Evolutionary conservation across 2,329 filamentous ascomycete species (phyloP).

Genomic region (Passalora sequoiae): DNA sequence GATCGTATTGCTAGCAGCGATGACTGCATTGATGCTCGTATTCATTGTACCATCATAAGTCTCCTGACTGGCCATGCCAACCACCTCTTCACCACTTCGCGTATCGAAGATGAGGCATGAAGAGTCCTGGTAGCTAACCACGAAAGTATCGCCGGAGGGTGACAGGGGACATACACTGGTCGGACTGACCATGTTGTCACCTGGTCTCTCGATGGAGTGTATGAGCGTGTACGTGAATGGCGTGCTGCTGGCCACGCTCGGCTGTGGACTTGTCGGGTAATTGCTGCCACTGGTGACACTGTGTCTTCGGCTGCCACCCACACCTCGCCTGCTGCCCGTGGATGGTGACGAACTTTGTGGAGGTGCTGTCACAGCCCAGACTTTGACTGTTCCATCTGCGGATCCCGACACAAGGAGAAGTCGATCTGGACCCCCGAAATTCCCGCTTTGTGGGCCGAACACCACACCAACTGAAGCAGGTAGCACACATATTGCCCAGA

Average conservation of each 20-base stretch:
- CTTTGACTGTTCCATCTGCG: slow-evolving; percentile 82
- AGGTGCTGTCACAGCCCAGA: slow-evolving; percentile 91
- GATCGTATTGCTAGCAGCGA: slow-evolving; percentile 70
- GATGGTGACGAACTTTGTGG: slow-evolving; percentile 80
- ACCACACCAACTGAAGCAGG: slow-evolving; percentile 75
- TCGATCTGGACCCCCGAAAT: slow-evolving; percentile 75
- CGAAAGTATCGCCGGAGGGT: slow-evolving; percentile 75
- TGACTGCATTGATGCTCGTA: slow-evolving; percentile 82
- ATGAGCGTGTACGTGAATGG: slow-evolving; percentile 85
- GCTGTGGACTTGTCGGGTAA: slow-evolving; percentile 84
- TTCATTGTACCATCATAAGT: slow-evolving; percentile 85
- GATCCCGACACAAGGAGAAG: slow-evolving; percentile 87
- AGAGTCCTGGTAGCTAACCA: slow-evolving; percentile 87
- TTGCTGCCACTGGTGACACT: slow-evolving; percentile 92
- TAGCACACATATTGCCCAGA: slow-evolving; percentile 91
- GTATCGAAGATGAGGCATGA: slow-evolving; percentile 90
- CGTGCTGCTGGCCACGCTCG: slow-evolving; percentile 75
- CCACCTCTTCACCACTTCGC: slow-evolving; percentile 81
- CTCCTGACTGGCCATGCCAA: slow-evolving; percentile 86
- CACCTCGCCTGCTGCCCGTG: slow-evolving; percentile 62
- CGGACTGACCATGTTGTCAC: slow-evolving; percentile 55
- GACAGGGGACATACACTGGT: slow-evolving; percentile 92
- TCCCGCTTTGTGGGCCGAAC: slow-evolving; percentile 62
- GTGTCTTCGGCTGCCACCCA: slow-evolving; percentile 74
- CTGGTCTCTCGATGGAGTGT: slow-evolving; percentile 71